Evolutionary conservation across 2,329 filamentous ascomycete species (phyloP), one percentile per base, ranked within the genome.

Genomic region (Hortaea sp.): DNA sequence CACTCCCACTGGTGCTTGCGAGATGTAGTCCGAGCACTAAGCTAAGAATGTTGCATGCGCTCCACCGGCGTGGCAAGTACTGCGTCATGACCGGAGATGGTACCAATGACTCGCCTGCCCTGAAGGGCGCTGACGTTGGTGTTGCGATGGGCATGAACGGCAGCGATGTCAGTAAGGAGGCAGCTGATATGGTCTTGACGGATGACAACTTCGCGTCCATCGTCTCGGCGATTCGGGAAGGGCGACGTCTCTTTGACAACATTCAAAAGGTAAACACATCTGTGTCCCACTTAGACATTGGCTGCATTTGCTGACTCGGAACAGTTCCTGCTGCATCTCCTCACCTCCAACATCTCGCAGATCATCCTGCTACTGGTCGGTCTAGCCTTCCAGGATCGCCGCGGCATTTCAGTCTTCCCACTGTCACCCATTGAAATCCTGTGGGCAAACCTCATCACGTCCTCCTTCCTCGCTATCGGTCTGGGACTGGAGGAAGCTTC

Each of bases 291-390:
- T 20, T 20, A 4, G 4, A 20, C 20, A 20, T 20, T 4, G 4
- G 20, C 4, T 20, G 20, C 20, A 20, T 20, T 20, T 20, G 20
- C 20, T 20, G 4, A 20, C 20, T 20, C 20, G 20, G n/a, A 35
- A 35, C n/a, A 35, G 32, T 71, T 72, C 59, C 54, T 72, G n/a
- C 66, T 72, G 53, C 69, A 72, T 50, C 62, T 72, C 11, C 66
- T 72, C 56, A 69, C 70, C 58, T 69, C 66, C 46, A 72, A 72
- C 50, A 71, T 72, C 48, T 65, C 69, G 2, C 69, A 72, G 55
- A 69, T 71, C 35, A 66, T 71, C 49, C 64, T 71, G 10, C 67
- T 72, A 5, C 60, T 72, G 9, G 66, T 71, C 40, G 69, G 69
- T 35, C 64, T 72, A 30, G 65, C 69, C 20, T 72, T 71, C 59